Base-by-base conservation (phyloP, 768 basidiomycete species). In the Hericium coralloides region DNA sequence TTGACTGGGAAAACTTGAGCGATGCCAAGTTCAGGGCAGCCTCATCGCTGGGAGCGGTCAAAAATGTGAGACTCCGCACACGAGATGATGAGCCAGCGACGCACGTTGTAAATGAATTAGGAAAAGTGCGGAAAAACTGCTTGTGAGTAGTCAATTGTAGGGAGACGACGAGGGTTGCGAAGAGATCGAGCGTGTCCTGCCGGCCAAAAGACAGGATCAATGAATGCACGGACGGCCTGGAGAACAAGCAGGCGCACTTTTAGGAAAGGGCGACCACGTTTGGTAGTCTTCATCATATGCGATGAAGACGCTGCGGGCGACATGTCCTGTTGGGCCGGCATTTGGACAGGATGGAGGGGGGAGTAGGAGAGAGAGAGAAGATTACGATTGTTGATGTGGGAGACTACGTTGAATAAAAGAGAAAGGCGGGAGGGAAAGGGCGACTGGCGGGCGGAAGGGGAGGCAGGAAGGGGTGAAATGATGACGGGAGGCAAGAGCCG, bases 231-330 rank as follows among this genome's bases (percentile, higher is more conserved):
- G 26, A 25, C 20, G 55, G 23, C 18, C 7, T 4, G 45, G 43
- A 41, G 55, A 52, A 56, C 62, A 65, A 59, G 49, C 45, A 36
- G 45, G 67, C 67, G 60, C 56, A 89, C 94, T 83, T 95, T 95
- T 71, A 95, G 81, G 71, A 85, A 97, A 14, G 94, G 94, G 64
- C 94, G 81, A 60, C 94, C 94, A 67, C 94, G 84, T 77, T 92
- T 92, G 69, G 94, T 95, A 14, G 91, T 95, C 83, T 95, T 95
- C 94, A 98, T 97, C 90, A 95, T 91, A 72, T 95, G 94, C 25
- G 90, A 92, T 43, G 88, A 83, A 62, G 81, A 82, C 43, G 82
- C 76, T 64, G 79, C 79, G 31, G 79, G 74, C 69, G 66, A 65
- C 55, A 66, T 66, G 53, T 72, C 54, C 51, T 59, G 63, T 65